Conservation (phyloP, 108 stramenopile genomes). For the Nitzschia inconspicua region DNA sequence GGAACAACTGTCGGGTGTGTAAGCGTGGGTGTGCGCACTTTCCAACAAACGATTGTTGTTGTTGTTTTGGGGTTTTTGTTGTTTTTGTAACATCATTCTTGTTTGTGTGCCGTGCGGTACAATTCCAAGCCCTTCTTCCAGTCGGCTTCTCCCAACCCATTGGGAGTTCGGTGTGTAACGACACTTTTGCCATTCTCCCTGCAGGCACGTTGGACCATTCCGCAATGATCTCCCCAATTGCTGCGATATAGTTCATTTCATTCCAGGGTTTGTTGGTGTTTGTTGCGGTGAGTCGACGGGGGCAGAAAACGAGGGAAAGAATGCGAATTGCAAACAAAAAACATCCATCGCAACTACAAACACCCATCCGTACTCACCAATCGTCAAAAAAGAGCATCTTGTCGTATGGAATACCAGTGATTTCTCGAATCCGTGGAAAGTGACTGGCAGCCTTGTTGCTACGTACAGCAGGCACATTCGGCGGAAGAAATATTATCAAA, state of each 20-base stretch:
- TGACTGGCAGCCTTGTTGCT: slow-evolving; percentile 81
- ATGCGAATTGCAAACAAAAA: not conserved
- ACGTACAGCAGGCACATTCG: not conserved
- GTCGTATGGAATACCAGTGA: slow-evolving; percentile 81
- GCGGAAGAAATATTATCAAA: too few species aligned
- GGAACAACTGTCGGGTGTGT: too few species aligned
- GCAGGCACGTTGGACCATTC: slow-evolving; percentile 70
- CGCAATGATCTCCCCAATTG: slow-evolving; percentile 87
- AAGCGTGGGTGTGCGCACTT: too few species aligned
- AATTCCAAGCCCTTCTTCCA: slow-evolving; percentile 62
- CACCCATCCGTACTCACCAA: slow-evolving; percentile 36
- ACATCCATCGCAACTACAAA: not conserved
- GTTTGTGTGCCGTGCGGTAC: slow-evolving; percentile 28
- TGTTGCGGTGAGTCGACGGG: not conserved
- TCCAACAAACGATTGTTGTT: too few species aligned
- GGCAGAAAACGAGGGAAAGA: not conserved
- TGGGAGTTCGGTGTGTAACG: slow-evolving; percentile 61
- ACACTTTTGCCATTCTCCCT: slow-evolving; percentile 60
- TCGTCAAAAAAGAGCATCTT: slow-evolving; percentile 97
- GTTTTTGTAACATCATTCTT: not conserved
- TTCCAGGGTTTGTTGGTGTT: not conserved
- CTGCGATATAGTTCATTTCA: slow-evolving; percentile 7
- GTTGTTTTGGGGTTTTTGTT: too few species aligned
- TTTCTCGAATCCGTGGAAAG: slow-evolving; percentile 78
- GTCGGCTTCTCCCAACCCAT: slow-evolving; percentile 53